A percentile compares a stretch with the other conserved stretches of the same genome.
These are phyloP conservation scores for Ceratobasidium theobromae DNA, from an alignment of 1,284 basidiomycete genomes.

Conservation along the genomic window DNA sequence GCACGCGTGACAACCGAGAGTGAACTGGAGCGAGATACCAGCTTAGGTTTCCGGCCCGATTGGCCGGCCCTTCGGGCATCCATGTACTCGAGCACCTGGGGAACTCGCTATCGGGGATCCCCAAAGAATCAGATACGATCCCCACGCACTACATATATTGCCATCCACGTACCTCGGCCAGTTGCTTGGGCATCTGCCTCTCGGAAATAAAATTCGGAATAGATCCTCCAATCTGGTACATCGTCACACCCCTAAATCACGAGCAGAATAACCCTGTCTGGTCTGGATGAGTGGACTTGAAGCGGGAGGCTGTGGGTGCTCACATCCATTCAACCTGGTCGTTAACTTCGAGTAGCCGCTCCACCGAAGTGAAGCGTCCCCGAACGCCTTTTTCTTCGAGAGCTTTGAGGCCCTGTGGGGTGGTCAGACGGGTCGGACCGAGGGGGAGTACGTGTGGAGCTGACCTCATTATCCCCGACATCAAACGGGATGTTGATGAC, in stretches of 20 bases:
- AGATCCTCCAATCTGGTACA: slow-evolving; percentile 67
- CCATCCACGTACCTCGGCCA: slow-evolving; percentile 54
- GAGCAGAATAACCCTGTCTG: not conserved
- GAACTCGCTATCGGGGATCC: not conserved
- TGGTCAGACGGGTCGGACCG: not conserved
- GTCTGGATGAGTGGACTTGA: not conserved
- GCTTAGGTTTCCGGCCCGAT: slow-evolving; percentile 14
- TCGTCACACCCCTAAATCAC: slow-evolving; percentile 60
- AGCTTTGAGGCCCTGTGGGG: slow-evolving; percentile 53
- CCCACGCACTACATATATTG: not conserved
- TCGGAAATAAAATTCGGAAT: slow-evolving; percentile 66
- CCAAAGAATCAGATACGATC: not conserved
- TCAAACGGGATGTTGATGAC: slow-evolving; percentile 75
- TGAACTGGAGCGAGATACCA: slow-evolving; percentile 14
- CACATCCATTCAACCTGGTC: slow-evolving; percentile 68
- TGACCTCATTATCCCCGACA: slow-evolving; percentile 33
- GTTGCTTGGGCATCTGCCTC: slow-evolving; percentile 58
- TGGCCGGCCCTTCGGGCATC: slow-evolving; percentile 7
- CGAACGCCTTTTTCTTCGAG: slow-evolving; percentile 66
- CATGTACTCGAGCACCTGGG: slow-evolving; percentile 25
- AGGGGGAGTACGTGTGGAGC: not conserved
- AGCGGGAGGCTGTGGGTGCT: not conserved
- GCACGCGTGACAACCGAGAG: slow-evolving; percentile 10
- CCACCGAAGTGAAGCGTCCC: slow-evolving; percentile 69
- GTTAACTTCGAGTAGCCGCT: slow-evolving; percentile 61